Percentiles rank a stretch among this genome's conserved stretches.
Conservation (phyloP, 257 asterid genomes). For the Przewalskia tangutica region DNA sequence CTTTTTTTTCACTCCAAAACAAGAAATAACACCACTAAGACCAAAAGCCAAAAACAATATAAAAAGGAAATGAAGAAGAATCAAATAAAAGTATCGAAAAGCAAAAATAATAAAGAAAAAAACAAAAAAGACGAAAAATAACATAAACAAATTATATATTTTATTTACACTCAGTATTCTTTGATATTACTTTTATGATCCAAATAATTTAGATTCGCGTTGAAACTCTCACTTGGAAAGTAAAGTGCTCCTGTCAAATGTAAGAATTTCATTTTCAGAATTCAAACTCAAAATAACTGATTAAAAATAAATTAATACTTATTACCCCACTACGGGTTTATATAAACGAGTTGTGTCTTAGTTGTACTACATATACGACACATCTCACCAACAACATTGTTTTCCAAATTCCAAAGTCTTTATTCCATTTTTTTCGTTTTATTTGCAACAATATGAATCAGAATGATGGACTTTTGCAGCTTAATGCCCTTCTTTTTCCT, state of each 20-base stretch:
- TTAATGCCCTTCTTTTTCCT: background rate
- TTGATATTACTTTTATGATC: no score
- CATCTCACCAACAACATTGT: background rate
- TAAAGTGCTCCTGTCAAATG: background rate
- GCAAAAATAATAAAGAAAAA: no score
- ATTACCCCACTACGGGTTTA: no score
- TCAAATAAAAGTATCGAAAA: background rate
- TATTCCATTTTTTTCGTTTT: background rate
- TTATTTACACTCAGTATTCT: no score
- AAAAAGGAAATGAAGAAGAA: background rate
- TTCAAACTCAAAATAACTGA: no score
- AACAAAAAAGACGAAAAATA: background rate
- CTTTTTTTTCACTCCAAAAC: slow-evolving; percentile 7
- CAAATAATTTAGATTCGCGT: background rate
- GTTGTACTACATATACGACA: no score
- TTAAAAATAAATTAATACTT: no score
- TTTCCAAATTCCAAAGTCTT: background rate
- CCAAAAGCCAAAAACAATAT: slow-evolving; percentile 1
- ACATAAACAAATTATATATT: background rate
- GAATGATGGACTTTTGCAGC: slow-evolving; percentile 2
- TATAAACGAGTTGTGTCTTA: no score
- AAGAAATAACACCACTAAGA: slow-evolving; percentile 12
- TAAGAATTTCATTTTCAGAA: no score
- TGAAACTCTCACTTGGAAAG: background rate
- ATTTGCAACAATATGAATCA: background rate